Base-by-base conservation (phyloP, 106 monocot species). In the Allium sativum region DNA sequence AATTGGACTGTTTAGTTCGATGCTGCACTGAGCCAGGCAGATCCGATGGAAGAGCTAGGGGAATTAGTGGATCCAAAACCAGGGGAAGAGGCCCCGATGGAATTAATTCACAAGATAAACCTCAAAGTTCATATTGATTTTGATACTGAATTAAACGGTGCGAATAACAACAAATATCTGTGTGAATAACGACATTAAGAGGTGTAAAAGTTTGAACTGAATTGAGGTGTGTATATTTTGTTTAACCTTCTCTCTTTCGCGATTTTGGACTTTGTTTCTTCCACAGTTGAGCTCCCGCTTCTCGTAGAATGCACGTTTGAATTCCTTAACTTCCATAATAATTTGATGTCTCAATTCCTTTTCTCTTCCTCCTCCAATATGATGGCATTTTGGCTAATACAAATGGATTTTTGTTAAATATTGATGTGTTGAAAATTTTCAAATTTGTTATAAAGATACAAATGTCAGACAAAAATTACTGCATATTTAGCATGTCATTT, bases 161-260 rank as follows among this genome's bases (percentile, higher is more conserved):
- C n/a, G n/a, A n/a, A n/a, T n/a, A n/a, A n/a, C 62, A 40, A 88
- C 69, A 68, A 67, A 88, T 15, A 80, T 69, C 82, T 81, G 61
- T 31, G 12, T 1, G 7, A 55, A 55, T 15, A 50, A 15, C 48
- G 8, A 50, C 48, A 3, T 56, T 56, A 19, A 56, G 20, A 56
- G 17, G 56, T 56, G 16, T n/a, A 42, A 45, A 7, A 44, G 18
- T 20, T 14, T 17, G 19, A 45, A 10, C 8, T 16, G 10, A 14
- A 17, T 44, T 22, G 60, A 8, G 60, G 45, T 61, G 60, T 9
- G 44, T 44, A 15, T 22, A 14, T 44, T 61, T 58, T 17, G 1
- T 50, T 20, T 64, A 68, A 79, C 83, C 79, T 81, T 86, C 53
- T 86, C 81, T 45, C 72, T 75, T 51, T 85, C 85, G 55, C 81